Conservation (phyloP, 2,329 filamentous ascomycete species). For the Chaetomiaceae sp. region DNA sequence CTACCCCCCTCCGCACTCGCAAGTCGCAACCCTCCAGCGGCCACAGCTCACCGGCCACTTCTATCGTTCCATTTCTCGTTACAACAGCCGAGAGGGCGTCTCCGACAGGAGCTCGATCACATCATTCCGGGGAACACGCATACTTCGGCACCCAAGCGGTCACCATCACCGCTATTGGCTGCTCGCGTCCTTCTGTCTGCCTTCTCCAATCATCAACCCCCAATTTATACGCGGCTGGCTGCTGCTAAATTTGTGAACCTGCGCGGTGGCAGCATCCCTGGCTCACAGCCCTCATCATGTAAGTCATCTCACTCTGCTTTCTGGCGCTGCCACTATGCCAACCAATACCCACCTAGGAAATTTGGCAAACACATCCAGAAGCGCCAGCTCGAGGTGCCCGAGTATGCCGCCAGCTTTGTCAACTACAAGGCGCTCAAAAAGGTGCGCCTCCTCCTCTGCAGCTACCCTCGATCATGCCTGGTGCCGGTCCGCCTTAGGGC, state of each 20-base stretch:
- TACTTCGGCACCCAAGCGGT: background rate
- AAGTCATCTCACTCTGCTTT: slow-evolving; percentile 3
- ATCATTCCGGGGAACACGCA: background rate
- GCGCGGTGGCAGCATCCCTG: slow-evolving; percentile 8
- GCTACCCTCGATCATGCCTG: background rate
- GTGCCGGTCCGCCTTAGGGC: slow-evolving; percentile 18
- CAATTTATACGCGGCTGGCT: slow-evolving; percentile 11
- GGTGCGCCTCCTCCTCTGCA: slow-evolving; percentile 44
- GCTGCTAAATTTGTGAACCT: slow-evolving; percentile 3
- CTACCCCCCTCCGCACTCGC: background rate
- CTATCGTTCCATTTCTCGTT: background rate
- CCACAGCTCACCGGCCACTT: background rate
- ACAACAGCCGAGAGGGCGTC: background rate
- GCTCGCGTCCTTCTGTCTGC: background rate
- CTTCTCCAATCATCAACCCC: slow-evolving; percentile 8
- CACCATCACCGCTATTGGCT: slow-evolving; percentile 2
- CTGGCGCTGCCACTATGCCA: slow-evolving; percentile 10
- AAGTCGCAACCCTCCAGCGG: background rate
- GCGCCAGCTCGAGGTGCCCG: slow-evolving; percentile 95
- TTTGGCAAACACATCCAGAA: slow-evolving; percentile 99
- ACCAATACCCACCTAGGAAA: slow-evolving; percentile 62
- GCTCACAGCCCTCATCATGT: slow-evolving; percentile 14
- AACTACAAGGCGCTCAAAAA: slow-evolving; percentile 99
- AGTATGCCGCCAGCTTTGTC: slow-evolving; percentile 98
- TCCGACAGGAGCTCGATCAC: background rate